A percentile compares a stretch with the other conserved stretches of the same genome.
These are phyloP conservation scores for Acrocalymma vagum DNA, from an alignment of 2,329 filamentous ascomycete species.

Conservation along the genomic window DNA sequence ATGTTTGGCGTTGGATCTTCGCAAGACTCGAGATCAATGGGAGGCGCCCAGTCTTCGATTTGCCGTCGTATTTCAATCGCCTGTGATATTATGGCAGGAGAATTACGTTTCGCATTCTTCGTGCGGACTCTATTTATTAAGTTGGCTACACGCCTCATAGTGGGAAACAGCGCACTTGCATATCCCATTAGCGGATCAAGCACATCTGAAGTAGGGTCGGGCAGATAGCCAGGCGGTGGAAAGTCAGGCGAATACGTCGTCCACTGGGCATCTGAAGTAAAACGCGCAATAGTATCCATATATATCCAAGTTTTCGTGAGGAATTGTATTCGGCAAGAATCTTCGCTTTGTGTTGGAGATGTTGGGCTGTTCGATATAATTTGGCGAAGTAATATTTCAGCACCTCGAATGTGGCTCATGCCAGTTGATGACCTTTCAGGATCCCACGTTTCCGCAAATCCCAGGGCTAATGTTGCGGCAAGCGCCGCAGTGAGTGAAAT, in stretches of 20 bases:
- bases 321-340: slow-evolving; percentile 63
- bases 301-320: slow-evolving; percentile 76
- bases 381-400: slow-evolving; percentile 67
- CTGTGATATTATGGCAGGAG: slow-evolving; percentile 66
- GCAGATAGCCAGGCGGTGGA: no score
- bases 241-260: slow-evolving; percentile 60
- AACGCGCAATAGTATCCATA: slow-evolving; percentile 74
- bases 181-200: slow-evolving; percentile 75
- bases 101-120: slow-evolving; percentile 58
- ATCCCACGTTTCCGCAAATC: slow-evolving; percentile 75
- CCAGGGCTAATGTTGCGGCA: slow-evolving; percentile 71
- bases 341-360: slow-evolving; percentile 40
- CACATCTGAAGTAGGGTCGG: slow-evolving; percentile 42
- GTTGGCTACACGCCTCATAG: slow-evolving; percentile 70
- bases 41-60: slow-evolving; percentile 69
- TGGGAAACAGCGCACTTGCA: slow-evolving; percentile 70
- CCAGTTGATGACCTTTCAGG: slow-evolving; percentile 68
- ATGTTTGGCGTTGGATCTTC: slow-evolving; percentile 68
- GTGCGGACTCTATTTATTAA: slow-evolving; percentile 67
- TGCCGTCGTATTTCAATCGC: slow-evolving; percentile 67
- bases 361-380: slow-evolving; percentile 58
- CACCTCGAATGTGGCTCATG: slow-evolving; percentile 70
- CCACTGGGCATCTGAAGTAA: slow-evolving; percentile 68
- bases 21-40: slow-evolving; percentile 62
- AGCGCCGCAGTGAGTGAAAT: slow-evolving; percentile 70